Base-by-base conservation (phyloP, 1,139 yeast genomes). In the Geotrichum citri-aurantii region DNA sequence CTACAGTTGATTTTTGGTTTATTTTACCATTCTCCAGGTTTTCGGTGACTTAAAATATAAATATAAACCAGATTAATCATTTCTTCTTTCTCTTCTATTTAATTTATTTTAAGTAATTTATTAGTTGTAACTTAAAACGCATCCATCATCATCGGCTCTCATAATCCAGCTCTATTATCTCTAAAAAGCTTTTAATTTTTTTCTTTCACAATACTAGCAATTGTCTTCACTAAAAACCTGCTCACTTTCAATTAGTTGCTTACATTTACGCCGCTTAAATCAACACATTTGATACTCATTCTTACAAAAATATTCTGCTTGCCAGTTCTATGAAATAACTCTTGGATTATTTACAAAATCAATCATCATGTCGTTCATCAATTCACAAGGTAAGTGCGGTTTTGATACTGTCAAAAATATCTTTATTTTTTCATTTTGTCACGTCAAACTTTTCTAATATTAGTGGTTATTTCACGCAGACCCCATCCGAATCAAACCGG, bases 331-430 rank as follows among this genome's bases (percentile, higher is more conserved):
- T 31, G 3, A 3, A 31, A 12, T 12, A 33, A 23, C 26, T 19
- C 37, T 42, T 24, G 19, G 42, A 14, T 40, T 3, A 42, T 24
- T 37, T n/a, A 26, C 23, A 40, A 21, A 3, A 33, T 47, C 17
- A 29, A 19, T 8, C 37, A 33, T n/a, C 14, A 57, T 57, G 59
- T 57, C 59, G 8, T 57, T 57, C 23, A 50, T 57, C 23, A 57
- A 57, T 50, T 57, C 59, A 7, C 54, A 57, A 52, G 55, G 59
- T 57, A 46, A 31, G 57, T 29, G 12, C 12, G 11, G n/a, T n/a
- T 42, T 48, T 24, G 47, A 50, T 47, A 47, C 55, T 55, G 50
- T 23, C 21, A 40, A 40, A 31, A n/a, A 56, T 42, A 47, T 21
- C 7, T 5, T 17, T 14, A 26, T 33, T 52, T 44, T 44, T 44